Conservation (phyloP, 352 stramenopile species). For the Phytophthora aleatoria region DNA sequence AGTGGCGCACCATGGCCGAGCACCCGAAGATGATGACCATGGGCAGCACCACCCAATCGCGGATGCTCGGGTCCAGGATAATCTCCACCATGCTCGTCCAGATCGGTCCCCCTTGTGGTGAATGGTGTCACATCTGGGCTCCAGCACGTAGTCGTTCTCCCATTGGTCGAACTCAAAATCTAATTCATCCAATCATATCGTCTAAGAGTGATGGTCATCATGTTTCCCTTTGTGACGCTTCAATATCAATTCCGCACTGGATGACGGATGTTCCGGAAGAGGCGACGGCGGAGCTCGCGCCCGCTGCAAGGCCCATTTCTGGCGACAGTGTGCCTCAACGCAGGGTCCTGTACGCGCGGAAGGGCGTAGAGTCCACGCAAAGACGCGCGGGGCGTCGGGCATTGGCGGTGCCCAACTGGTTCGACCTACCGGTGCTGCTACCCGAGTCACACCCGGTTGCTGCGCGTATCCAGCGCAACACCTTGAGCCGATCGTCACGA, state of each 20-base stretch:
- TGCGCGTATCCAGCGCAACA: slow-evolving; percentile 49
- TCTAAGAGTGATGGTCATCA: slow-evolving; percentile 2
- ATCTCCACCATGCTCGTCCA: slow-evolving; percentile 79
- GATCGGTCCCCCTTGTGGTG: background rate
- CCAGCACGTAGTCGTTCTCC: background rate
- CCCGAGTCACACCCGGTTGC: slow-evolving; percentile 45
- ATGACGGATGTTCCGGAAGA: slow-evolving; percentile 21
- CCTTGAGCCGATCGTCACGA: background rate
- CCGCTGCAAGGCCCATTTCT: background rate
- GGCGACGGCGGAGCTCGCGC: background rate
- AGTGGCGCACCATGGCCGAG: slow-evolving; percentile 86
- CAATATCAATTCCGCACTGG: background rate
- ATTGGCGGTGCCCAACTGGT: slow-evolving; percentile 55
- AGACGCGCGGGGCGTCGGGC: slow-evolving; percentile 22
- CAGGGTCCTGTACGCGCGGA: slow-evolving; percentile 42
- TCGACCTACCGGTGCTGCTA: slow-evolving; percentile 67
- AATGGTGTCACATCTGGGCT: slow-evolving; percentile 4
- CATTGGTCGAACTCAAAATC: slow-evolving; percentile 14
- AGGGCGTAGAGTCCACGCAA: slow-evolving; percentile 5
- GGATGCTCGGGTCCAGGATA: slow-evolving; percentile 93
- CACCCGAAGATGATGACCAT: slow-evolving; percentile 96
- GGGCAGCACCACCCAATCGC: slow-evolving; percentile 97
- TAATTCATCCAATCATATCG: background rate
- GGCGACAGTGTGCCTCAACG: slow-evolving; percentile 23
- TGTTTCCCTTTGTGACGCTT: slow-evolving; percentile 4